A percentile compares a stretch with the other conserved stretches of the same genome.
phyloP scores from a whole-genome alignment of 1,139 yeast species.

The Scheffersomyces titani region DNA sequence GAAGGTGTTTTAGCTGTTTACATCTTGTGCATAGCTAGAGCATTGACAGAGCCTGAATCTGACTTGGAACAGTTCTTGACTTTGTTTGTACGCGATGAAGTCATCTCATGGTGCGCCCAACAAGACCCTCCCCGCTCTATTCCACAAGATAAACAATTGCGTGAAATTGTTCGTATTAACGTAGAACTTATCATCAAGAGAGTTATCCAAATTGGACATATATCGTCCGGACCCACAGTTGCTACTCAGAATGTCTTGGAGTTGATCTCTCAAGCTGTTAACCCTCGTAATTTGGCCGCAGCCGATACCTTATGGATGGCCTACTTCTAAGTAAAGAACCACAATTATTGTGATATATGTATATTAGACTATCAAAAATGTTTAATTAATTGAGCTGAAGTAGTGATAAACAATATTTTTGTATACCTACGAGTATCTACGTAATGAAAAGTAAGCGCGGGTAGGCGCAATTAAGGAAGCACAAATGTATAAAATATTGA shows the following conservation, averaged over 20 bases:
- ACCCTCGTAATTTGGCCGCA: conserved; percentile 90
- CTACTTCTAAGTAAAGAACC: conserved; percentile 50
- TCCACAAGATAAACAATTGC: conserved; percentile 75
- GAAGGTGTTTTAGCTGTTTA: conserved; percentile 92
- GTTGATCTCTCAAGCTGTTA: conserved; percentile 91
- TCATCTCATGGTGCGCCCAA: conserved; percentile 89
- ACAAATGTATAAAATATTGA: neutral
- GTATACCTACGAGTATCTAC: too few species aligned
- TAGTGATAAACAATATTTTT: neutral
- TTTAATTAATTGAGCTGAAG: neutral
- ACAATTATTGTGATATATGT: neutral
- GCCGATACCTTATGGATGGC: conserved; percentile 98
- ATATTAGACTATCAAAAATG: neutral
- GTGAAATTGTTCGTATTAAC: conserved; percentile 86
- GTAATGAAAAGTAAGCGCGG: too few species aligned
- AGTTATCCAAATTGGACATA: conserved; percentile 71
- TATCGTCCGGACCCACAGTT: conserved; percentile 70
- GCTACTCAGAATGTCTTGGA: conserved; percentile 94
- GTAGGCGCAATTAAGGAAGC: neutral
- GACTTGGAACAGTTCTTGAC: conserved; percentile 87
- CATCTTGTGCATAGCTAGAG: conserved; percentile 81
- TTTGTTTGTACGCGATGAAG: conserved; percentile 92
- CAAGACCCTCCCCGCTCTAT: conserved; percentile 67
- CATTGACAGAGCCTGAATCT: conserved; percentile 87
- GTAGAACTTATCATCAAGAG: conserved; percentile 81